A percentile compares a stretch with the other conserved stretches of the same genome.
phyloP scores from a whole-genome alignment of 2,329 filamentous ascomycete genomes.

The Diaporthe amygdali region DNA sequence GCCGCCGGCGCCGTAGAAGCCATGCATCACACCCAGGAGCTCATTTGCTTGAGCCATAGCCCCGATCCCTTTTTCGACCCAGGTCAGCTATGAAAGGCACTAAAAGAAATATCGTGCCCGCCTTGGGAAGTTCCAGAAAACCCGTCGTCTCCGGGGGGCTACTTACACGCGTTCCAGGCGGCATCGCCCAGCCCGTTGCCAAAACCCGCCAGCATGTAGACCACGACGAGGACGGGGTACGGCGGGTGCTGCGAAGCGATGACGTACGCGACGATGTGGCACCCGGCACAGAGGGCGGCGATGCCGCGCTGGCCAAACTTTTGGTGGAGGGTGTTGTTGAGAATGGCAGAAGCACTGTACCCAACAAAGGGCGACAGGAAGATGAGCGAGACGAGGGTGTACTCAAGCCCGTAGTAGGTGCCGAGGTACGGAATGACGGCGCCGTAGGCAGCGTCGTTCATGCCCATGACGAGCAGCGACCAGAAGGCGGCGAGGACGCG shows the following conservation, averaged over 20 bases:
- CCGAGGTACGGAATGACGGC: constrained; percentile 26
- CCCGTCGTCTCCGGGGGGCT: neutral
- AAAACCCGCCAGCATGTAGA: constrained; percentile 71
- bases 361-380: constrained; percentile 53
- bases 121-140: no score
- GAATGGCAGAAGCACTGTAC: constrained; percentile 49
- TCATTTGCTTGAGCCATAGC: constrained; percentile 74
- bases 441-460: constrained; percentile 64
- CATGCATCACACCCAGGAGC: constrained; percentile 71
- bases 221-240: constrained; percentile 68
- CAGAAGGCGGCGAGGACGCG: constrained; percentile 60
- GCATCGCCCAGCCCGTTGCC: constrained; percentile 70
- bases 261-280: constrained; percentile 69
- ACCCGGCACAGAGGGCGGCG: constrained; percentile 61
- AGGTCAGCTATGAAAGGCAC: no score
- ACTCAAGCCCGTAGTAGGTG: constrained; percentile 48
- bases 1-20: constrained; percentile 71
- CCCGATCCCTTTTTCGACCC: no score
- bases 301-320: constrained; percentile 69
- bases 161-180: constrained; percentile 50
- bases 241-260: constrained; percentile 70
- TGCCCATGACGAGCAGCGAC: constrained; percentile 62
- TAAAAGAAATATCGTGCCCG: no score
- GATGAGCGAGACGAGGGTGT: constrained; percentile 53
- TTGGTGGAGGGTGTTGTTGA: constrained; percentile 48